Evolutionary conservation across 1,139 yeast genomes (phyloP).

Genomic region (Candida sojae): DNA sequence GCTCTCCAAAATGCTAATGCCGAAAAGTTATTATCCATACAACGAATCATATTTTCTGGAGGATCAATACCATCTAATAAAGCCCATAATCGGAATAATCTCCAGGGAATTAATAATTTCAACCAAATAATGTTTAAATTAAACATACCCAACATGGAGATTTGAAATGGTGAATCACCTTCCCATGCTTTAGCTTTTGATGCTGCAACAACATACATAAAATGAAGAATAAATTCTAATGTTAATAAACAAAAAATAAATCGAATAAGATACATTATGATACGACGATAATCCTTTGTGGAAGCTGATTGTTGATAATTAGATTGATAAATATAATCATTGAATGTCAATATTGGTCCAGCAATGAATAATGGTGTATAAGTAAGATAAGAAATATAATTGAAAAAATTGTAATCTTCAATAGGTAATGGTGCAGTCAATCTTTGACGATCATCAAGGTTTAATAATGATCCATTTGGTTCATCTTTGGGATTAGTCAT

Average conservation of each 20-base stretch:
- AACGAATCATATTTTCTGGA: slow-evolving; percentile 96
- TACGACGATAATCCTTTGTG: slow-evolving; percentile 49
- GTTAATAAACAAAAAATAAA: slow-evolving; percentile 71
- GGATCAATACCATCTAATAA: slow-evolving; percentile 90
- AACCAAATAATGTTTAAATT: slow-evolving; percentile 91
- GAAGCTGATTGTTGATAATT: slow-evolving; percentile 40
- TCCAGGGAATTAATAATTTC: slow-evolving; percentile 91
- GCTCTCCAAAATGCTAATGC: slow-evolving; percentile 97
- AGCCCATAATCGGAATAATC: slow-evolving; percentile 92
- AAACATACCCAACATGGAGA: slow-evolving; percentile 91
- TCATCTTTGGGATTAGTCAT: slow-evolving; percentile 15
- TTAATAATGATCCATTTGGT: slow-evolving; percentile 15
- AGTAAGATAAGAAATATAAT: slow-evolving; percentile 73
- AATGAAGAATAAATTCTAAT: slow-evolving; percentile 90
- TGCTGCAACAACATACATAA: slow-evolving; percentile 90
- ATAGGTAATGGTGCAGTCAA: slow-evolving; percentile 63
- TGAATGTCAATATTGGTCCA: slow-evolving; percentile 92
- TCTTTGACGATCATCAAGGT: slow-evolving; percentile 64
- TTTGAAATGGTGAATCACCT: slow-evolving; percentile 86
- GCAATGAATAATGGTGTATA: slow-evolving; percentile 93
- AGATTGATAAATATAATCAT: slow-evolving; percentile 83
- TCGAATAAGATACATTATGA: slow-evolving; percentile 63
- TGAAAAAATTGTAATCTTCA: slow-evolving; percentile 57
- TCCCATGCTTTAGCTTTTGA: slow-evolving; percentile 89
- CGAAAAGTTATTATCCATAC: slow-evolving; percentile 92